phyloP scores from a whole-genome alignment of 345 rosid species.

The Pistacia vera region DNA sequence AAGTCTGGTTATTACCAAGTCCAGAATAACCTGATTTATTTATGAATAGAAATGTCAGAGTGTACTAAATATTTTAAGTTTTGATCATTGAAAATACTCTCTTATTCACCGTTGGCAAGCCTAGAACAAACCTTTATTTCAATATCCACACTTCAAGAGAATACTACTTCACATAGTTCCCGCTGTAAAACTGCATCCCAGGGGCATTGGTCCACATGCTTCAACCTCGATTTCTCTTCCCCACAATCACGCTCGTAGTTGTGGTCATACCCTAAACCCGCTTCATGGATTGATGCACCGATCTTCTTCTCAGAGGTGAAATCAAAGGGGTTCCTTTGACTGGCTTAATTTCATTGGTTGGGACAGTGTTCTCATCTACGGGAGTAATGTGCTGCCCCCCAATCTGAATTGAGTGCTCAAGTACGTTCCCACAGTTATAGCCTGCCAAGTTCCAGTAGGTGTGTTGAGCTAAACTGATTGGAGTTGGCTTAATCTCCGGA shows the following conservation, averaged over 20 bases:
- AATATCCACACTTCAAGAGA: constrained; percentile 3
- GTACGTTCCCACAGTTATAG: constrained; percentile 72
- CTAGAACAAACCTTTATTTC: constrained; percentile 10
- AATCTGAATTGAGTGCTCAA: constrained; percentile 72
- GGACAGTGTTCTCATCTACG: constrained; percentile 73
- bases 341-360: constrained; percentile 76
- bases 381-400: constrained; percentile 83
- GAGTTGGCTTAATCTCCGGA: constrained; percentile 74
- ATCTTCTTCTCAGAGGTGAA: constrained; percentile 76
- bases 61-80: constrained; percentile 8
- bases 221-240: constrained; percentile 66
- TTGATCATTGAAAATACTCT: not conserved
- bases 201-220: constrained; percentile 89
- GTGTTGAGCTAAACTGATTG: constrained; percentile 88
- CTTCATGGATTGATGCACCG: constrained; percentile 65
- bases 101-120: not conserved
- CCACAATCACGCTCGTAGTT: constrained; percentile 79
- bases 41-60: not conserved
- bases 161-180: constrained; percentile 59
- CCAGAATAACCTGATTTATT: not conserved
- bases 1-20: too few species aligned
- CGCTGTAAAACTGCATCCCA: constrained; percentile 89
- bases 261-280: constrained; percentile 90
- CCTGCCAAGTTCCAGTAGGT: constrained; percentile 95
- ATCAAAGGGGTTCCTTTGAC: constrained; percentile 83